Evolutionary conservation across 805 yeast genomes (phyloP).

Genomic region (Saccharomycopsis vini): DNA sequence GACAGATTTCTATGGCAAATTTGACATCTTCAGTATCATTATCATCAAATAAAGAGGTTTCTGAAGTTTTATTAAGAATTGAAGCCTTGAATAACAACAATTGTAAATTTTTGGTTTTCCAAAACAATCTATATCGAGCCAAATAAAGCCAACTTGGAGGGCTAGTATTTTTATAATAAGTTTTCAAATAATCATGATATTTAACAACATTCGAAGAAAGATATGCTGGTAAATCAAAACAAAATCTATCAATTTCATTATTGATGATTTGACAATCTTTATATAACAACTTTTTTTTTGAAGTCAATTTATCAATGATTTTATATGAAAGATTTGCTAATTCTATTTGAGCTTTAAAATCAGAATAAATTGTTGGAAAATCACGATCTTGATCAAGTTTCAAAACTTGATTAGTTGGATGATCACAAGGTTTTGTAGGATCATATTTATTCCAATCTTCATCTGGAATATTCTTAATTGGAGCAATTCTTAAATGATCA

Average conservation of each 20-base stretch:
- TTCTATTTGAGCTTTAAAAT: constrained; percentile 45
- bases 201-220: constrained; percentile 34
- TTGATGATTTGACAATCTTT: constrained; percentile 44
- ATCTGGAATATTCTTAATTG: constrained; percentile 45
- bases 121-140: constrained; percentile 42
- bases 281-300: constrained; percentile 40
- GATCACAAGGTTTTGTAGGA: constrained; percentile 28
- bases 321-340: constrained; percentile 40
- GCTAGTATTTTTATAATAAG: constrained; percentile 17
- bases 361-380: constrained; percentile 50
- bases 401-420: not conserved
- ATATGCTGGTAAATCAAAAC: constrained; percentile 36
- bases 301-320: constrained; percentile 38
- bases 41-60: no score
- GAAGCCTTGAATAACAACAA: constrained; percentile 47
- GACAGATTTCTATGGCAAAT: no score
- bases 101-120: constrained; percentile 52
- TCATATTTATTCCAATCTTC: constrained; percentile 16
- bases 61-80: no score
- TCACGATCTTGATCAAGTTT: constrained; percentile 20
- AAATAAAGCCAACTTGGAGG: constrained; percentile 45
- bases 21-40: no score
- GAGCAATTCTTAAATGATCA: constrained; percentile 38
- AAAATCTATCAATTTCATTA: constrained; percentile 33
- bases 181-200: constrained; percentile 23